Percentiles rank a stretch among this genome's conserved stretches.
phyloP scores from a whole-genome alignment of 1,284 basidiomycete species.

The Termitomyces sp. region DNA sequence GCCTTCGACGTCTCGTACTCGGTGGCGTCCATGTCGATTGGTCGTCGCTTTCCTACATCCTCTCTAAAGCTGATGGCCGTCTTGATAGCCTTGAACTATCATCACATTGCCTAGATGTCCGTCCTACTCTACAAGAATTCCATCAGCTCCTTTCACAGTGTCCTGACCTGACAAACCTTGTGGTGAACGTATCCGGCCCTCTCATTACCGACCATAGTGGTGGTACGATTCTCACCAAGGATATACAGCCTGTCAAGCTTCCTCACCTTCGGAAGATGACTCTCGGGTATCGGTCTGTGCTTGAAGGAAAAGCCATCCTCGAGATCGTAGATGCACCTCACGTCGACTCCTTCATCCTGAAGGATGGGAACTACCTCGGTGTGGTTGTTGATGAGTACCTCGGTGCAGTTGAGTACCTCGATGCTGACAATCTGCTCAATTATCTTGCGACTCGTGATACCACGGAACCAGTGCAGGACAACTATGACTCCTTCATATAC shows the following conservation, averaged over 20 bases:
- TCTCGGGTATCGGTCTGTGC: slow-evolving; percentile 35
- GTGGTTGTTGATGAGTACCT: slow-evolving; percentile 31
- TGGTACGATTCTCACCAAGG: slow-evolving; percentile 17
- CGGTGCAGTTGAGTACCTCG: too few relatives aligned
- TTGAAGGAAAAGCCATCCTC: slow-evolving; percentile 33
- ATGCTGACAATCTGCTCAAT: slow-evolving; percentile 32
- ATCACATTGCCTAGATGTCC: slow-evolving; percentile 43
- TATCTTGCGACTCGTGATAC: slow-evolving; percentile 33
- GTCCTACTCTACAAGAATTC: slow-evolving; percentile 39
- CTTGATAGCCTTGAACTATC: slow-evolving; percentile 39
- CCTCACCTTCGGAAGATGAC: slow-evolving; percentile 31
- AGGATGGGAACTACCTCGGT: slow-evolving; percentile 38
- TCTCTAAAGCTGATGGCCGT: slow-evolving; percentile 21
- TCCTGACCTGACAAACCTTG: slow-evolving; percentile 36
- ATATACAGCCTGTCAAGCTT: slow-evolving; percentile 27
- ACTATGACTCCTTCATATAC: slow-evolving; percentile 11
- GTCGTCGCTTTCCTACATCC: slow-evolving; percentile 31
- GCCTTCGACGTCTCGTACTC: slow-evolving; percentile 38
- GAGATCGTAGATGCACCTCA: slow-evolving; percentile 34
- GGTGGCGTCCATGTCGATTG: slow-evolving; percentile 48
- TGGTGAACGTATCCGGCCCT: slow-evolving; percentile 42
- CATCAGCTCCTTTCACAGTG: slow-evolving; percentile 33
- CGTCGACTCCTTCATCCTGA: slow-evolving; percentile 29
- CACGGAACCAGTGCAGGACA: slow-evolving; percentile 3
- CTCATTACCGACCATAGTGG: slow-evolving; percentile 23